Evolutionary conservation across 2,329 filamentous ascomycete species (phyloP), one percentile per base, ranked within the genome.

Genomic region (Pseudocercospora crystallina): DNA sequence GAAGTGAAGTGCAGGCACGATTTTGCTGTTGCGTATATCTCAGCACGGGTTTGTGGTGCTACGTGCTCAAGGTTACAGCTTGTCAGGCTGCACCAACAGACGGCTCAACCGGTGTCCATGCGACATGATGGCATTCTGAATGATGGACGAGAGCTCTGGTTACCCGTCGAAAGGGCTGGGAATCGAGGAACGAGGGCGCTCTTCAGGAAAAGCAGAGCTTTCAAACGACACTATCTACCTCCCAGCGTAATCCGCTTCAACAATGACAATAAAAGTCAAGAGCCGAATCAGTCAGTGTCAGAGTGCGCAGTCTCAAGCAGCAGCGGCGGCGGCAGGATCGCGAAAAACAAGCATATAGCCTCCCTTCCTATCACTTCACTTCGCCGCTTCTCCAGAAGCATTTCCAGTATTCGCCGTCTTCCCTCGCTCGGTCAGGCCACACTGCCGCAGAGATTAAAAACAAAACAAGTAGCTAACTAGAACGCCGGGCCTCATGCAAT

Each of bases 401-500:
- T 37, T 45, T 32, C 40, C 26, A 32, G 26, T 8, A 26, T 45
- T 38, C 43, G 33, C 43, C 43, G 15, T 45, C 43, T 45, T 45
- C 32, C 32, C 43, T 43, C 11, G 29, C 13, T 42, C 14, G 42
- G 42, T 45, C 42, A 45, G 42, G 42, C 42, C 37, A 43, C 41
- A 26, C 4, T 43, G 41, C 41, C 31, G 41, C 33, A n/a, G 14
- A n/a, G 33, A 15, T 44, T 31, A 34, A 37, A 36, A 17, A 12
- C 26, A 43, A 20, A 20, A 44, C 11, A 45, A 37, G 14, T 17
- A 42, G 35, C 11, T 34, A 14, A 48, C 32, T 32, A 33, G n/a
- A 48, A 48, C 45, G 37, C 45, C 45, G 29, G 45, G 7, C 20
- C 37, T 37, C 29, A 48, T 48, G 45, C 45, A 48, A 48, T 40